Base-by-base conservation (phyloP, 805 yeast genomes). In the Kregervanrija delftensis region DNA sequence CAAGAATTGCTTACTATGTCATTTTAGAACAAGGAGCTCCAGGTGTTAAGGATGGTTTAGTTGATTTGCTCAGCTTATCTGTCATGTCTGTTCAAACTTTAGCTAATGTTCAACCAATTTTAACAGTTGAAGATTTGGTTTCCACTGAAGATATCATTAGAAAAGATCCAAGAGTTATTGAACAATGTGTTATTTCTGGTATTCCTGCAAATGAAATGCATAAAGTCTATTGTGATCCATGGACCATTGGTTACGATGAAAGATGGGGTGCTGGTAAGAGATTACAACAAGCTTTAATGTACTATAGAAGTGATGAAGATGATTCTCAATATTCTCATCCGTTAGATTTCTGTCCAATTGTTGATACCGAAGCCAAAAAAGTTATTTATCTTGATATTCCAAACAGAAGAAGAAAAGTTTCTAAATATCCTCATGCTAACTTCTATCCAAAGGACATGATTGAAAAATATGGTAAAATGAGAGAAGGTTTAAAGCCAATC, bases 321-420 rank as follows among this genome's bases (percentile, higher is more conserved):
- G 93, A 83, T 63, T 81, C 88, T 37, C 69, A 65, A 47, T 71
- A 70, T 55, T 76, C 84, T 28, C 84, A 78, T 61, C 90, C 93
- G 30, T 73, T 84, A 56, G 91, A 85, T 63, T 84, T 85, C 70
- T 78, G 89, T 55, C 93, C 93, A 48, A 83, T 84, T 59, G 81
- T 84, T 49, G 93, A 84, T 64, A 79, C 83, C 66, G 82, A 81
- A 63, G 76, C 73, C 46, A 69, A 69, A 44, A 79, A 83, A 62
- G 86, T 84, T 47, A 76, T 85, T 52, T 82, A 64, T 62, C 82
- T 85, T 54, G 93, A 85, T 65, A 77, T 84, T 56, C 91, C 91
- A 45, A 71, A 76, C 55, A 72, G 82, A 55, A 79, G 93, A 70
- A 76, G 88, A 65, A 81, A 82, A 57, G 72, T 84, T 12, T 77